phyloP scores from a whole-genome alignment of 345 rosid genomes.

The Mallotus nudiflorus region DNA sequence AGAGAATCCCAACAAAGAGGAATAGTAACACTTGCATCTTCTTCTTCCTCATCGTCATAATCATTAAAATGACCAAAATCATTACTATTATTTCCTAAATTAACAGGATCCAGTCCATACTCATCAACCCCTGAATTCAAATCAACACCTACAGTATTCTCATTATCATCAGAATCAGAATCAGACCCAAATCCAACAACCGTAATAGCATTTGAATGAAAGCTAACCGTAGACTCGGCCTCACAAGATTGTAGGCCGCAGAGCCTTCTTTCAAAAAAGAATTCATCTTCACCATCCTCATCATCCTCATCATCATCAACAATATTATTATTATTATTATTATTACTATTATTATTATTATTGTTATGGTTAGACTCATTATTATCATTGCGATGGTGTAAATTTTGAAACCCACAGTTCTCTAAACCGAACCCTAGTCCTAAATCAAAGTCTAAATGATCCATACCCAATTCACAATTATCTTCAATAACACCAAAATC shows the following conservation, averaged over 20 bases:
- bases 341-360: conserved; percentile 19
- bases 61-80: conserved; percentile 1
- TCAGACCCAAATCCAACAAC: conserved; percentile 45
- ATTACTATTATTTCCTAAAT: conserved; percentile 9
- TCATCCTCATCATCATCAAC: conserved; percentile 35
- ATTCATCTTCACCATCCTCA: conserved; percentile 48
- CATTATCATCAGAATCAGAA: conserved; percentile 50
- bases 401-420: too few relatives aligned
- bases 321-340: conserved; percentile 17
- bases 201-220: conserved; percentile 27
- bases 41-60: conserved; percentile 43
- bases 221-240: conserved; percentile 29
- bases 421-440: too few relatives aligned
- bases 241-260: conserved; percentile 37
- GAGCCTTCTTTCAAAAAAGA: conserved; percentile 51
- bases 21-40: conserved; percentile 44
- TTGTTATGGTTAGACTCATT: too few relatives aligned
- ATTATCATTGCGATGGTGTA: too few relatives aligned
- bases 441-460: conserved; percentile 42
- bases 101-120: conserved; percentile 30
- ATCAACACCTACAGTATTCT: conserved; percentile 32
- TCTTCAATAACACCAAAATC: conserved; percentile 49
- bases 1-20: conserved; percentile 81
- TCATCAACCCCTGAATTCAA: conserved; percentile 55
- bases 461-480: conserved; percentile 32